phyloP scores from a whole-genome alignment of 1,139 yeast genomes.

The Lodderomyces pseudojiufengensis region DNA sequence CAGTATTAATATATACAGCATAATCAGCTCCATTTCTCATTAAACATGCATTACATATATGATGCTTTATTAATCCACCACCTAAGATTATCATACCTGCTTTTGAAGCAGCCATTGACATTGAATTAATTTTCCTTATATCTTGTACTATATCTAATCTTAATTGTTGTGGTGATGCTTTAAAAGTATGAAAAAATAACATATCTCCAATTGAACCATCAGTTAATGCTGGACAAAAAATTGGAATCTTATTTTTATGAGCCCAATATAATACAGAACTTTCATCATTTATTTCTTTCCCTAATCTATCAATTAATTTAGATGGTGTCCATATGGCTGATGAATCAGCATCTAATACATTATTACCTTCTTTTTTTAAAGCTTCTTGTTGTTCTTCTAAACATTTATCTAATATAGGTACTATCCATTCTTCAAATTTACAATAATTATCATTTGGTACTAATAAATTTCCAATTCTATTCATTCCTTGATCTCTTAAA shows the following conservation, averaged over 20 bases:
- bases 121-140: conserved; percentile 81
- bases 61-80: conserved; percentile 95
- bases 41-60: conserved; percentile 93
- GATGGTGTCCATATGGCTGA: conserved; percentile 86
- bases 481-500: conserved; percentile 91
- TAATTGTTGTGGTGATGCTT: conserved; percentile 83
- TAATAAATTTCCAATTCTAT: conserved; percentile 91
- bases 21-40: conserved; percentile 99
- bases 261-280: conserved; percentile 97
- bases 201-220: conserved; percentile 99
- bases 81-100: conserved; percentile 98
- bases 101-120: conserved; percentile 92
- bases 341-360: conserved; percentile 44
- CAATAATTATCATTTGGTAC: conserved; percentile 98
- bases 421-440: conserved; percentile 97
- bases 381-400: conserved; percentile 83
- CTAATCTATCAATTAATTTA: conserved; percentile 83
- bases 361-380: conserved; percentile 57
- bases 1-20: conserved; percentile 95
- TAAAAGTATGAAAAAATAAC: conserved; percentile 97
- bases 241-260: conserved; percentile 90
- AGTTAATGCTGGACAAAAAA: conserved; percentile 95
- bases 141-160: conserved; percentile 92
- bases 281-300: conserved; percentile 92
- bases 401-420: conserved; percentile 84